Evolutionary conservation across 208 protist genomes (phyloP).

Genomic region (Trypanosoma avium): DNA sequence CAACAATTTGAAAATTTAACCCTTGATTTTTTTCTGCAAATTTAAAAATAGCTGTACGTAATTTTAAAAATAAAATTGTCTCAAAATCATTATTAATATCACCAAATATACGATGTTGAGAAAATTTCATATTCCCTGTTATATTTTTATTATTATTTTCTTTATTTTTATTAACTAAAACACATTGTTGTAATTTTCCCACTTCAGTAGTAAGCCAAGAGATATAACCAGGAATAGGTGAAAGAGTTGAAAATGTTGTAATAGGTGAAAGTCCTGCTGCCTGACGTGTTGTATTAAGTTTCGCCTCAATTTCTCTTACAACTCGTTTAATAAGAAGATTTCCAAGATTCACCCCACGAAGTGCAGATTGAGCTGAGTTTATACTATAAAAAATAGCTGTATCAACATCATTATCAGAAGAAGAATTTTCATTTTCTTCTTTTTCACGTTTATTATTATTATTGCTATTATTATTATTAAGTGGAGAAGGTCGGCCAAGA

Average conservation of each 20-base stretch:
- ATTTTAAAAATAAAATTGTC: conserved; percentile 31
- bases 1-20: neutral
- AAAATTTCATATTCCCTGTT: conserved; percentile 1
- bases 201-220: conserved; percentile 65
- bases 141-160: neutral
- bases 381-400: conserved; percentile 91
- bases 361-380: conserved; percentile 70
- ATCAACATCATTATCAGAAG: conserved; percentile 46
- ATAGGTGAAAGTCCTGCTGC: conserved; percentile 41
- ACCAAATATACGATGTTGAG: conserved; percentile 42
- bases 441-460: neutral
- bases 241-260: conserved; percentile 73
- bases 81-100: conserved; percentile 12
- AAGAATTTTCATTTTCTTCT: neutral
- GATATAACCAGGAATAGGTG: conserved; percentile 78
- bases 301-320: conserved; percentile 70
- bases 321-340: conserved; percentile 89
- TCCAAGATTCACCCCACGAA: conserved; percentile 84
- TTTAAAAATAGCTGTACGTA: conserved; percentile 38
- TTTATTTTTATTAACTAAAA: neutral
- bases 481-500: conserved; percentile 46
- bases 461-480: neutral
- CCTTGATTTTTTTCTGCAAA: conserved; percentile 30
- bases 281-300: conserved; percentile 54
- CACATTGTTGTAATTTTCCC: conserved; percentile 35